Base-by-base conservation (phyloP, 192 early-diverging fungal genomes). In the Geosiphon pyriformis region DNA sequence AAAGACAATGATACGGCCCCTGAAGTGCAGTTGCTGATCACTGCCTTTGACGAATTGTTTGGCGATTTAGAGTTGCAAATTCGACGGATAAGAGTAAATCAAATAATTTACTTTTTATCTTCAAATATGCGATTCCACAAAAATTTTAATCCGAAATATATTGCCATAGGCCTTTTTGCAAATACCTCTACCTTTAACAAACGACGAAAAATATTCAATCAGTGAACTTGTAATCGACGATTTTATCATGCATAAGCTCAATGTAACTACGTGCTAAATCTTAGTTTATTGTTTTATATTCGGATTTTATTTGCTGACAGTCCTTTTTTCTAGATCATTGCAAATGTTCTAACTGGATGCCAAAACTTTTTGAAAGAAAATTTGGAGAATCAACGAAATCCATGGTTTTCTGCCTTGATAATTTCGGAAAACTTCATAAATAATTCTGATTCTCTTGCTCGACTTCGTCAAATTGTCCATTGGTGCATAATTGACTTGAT, bases 1-100 rank as follows among this genome's bases (percentile, higher is more conserved):
- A 47, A 46, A 6, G 59, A 61, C 17, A 37, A 34, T 42, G 15
- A 42, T 27, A 22, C 23, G 26, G 33, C 58, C 2, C 33, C 26
- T 31, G 57, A 25, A 34, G 23, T 59, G 3, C 15, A 35, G 18
- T 23, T 46, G 18, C 17, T 61, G 2, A 61, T 61, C 27, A 26
- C n/a, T 29, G 59, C n/a, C 18, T 61, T 61, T 47, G 59, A 61
- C 26, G 59, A 61, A 27, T 17, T 61, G 26, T 61, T 61, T 26
- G 47, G 26, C 27, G 35, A 46, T 4, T 47, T 61, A 6, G 10
- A 46, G 15, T 10, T 42, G 7, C 37, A 47, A 46, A 61, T 61
- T 47, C 37, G 22, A 17, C 37, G 17, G 10, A 61, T 61, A 26
- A 33, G 47, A 25, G 59, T 61, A 61, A 61, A 4, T 27, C 6